Conservation (phyloP, 2,329 filamentous ascomycete genomes). For the Ceratocystis cubensis region DNA sequence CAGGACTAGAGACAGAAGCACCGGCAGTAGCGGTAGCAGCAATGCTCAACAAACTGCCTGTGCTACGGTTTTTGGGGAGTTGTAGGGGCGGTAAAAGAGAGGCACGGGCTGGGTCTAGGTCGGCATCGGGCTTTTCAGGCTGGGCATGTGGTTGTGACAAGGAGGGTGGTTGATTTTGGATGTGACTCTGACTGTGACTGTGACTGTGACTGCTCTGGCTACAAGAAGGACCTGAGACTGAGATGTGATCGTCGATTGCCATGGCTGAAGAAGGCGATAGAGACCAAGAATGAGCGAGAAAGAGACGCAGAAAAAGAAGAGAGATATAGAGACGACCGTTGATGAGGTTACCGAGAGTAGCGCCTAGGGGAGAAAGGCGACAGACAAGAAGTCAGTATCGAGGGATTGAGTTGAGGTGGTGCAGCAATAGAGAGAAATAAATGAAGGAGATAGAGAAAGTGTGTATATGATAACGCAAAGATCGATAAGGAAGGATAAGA, state of each 20-base stretch:
- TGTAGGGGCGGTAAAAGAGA: slow-evolving; percentile 7
- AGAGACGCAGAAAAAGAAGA: background rate
- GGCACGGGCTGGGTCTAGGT: background rate
- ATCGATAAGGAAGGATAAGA: background rate
- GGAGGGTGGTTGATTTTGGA: background rate
- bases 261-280: background rate
- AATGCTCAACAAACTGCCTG: slow-evolving; percentile 18
- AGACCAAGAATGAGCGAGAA: background rate
- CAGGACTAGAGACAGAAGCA: background rate
- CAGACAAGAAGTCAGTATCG: background rate
- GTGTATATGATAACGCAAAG: background rate
- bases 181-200: background rate
- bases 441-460: background rate
- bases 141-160: slow-evolving; percentile 7
- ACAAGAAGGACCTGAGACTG: background rate
- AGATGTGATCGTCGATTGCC: slow-evolving; percentile 2
- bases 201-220: background rate
- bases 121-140: slow-evolving; percentile 7
- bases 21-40: background rate
- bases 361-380: background rate
- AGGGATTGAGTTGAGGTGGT: background rate
- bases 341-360: no score
- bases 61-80: slow-evolving; percentile 20
- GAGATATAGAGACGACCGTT: background rate
- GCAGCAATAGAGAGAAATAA: background rate